Conservation (phyloP, 495 filamentous ascomycete genomes). For the Lasiosphaeria hispida region DNA sequence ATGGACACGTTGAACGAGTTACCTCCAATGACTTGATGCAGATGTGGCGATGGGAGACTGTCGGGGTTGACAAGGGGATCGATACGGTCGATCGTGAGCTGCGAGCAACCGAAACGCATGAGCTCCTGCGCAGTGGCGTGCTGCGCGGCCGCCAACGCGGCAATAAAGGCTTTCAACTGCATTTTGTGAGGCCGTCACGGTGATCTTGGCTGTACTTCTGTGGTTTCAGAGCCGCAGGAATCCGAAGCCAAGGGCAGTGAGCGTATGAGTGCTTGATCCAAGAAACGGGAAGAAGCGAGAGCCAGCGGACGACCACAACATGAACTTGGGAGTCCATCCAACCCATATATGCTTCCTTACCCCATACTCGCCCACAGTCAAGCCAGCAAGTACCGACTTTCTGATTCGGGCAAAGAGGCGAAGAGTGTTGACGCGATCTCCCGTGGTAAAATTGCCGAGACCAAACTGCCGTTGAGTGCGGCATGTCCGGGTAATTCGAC, state of each 20-base stretch:
- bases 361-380: neutral
- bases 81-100: constrained; percentile 44
- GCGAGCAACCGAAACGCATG: constrained; percentile 49
- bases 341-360: constrained; percentile 9
- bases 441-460: constrained; percentile 3
- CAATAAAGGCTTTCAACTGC: constrained; percentile 18
- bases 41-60: constrained; percentile 39
- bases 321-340: constrained; percentile 5
- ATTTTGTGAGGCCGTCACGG: constrained; percentile 6
- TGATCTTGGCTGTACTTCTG: neutral
- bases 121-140: constrained; percentile 34
- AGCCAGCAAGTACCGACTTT: neutral
- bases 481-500: constrained; percentile 17
- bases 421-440: neutral
- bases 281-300: constrained; percentile 15
- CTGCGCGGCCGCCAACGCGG: constrained; percentile 17
- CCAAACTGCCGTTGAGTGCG: constrained; percentile 5
- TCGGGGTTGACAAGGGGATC: constrained; percentile 45
- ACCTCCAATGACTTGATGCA: constrained; percentile 50
- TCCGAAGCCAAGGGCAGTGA: too few species aligned
- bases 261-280: neutral
- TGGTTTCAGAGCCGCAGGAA: neutral
- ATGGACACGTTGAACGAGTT: constrained; percentile 50
- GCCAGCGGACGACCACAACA: constrained; percentile 1
- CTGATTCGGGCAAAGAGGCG: neutral